Percentiles rank a stretch among this genome's conserved stretches.
phyloP scores from a whole-genome alignment of 2,329 filamentous ascomycete species.

The Talaromyces sp. region DNA sequence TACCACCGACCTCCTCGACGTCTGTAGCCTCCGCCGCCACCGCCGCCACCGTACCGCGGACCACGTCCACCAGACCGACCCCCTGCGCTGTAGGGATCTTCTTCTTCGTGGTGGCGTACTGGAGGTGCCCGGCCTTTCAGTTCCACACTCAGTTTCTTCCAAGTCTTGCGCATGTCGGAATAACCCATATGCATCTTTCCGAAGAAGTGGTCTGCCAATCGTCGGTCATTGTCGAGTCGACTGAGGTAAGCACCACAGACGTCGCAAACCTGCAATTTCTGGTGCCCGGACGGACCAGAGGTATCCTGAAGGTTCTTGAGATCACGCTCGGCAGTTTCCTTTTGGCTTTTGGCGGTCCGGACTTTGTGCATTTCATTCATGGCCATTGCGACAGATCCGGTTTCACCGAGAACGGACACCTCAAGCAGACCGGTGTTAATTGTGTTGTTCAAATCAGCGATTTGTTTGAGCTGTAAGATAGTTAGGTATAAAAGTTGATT shows the following conservation, averaged over 20 bases:
- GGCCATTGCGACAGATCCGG: conserved; percentile 76
- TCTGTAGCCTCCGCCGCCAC: conserved; percentile 49
- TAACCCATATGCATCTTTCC: conserved; percentile 99
- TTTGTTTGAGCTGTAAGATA: conserved; percentile 68
- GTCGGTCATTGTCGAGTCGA: conserved; percentile 88
- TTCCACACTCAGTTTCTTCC: conserved; percentile 82
- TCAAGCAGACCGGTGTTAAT: conserved; percentile 84
- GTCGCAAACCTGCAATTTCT: conserved; percentile 98
- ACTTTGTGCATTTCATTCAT: conserved; percentile 88
- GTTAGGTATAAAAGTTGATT: neutral
- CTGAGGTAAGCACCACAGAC: conserved; percentile 95
- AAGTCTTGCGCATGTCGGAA: conserved; percentile 95
- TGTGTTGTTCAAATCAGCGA: conserved; percentile 75
- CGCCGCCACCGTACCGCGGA: conserved; percentile 46
- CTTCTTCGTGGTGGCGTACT: conserved; percentile 58
- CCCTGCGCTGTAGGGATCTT: conserved; percentile 53
- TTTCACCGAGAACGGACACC: conserved; percentile 80
- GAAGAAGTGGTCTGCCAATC: conserved; percentile 96
- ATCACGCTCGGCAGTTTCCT: conserved; percentile 82
- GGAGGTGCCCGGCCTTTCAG: conserved; percentile 72
- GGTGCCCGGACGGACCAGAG: conserved; percentile 87
- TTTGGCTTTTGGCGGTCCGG: conserved; percentile 75
- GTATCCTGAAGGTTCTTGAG: conserved; percentile 90
- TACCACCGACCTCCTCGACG: conserved; percentile 48
- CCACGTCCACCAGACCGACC: conserved; percentile 48